Evolutionary conservation across 2,329 filamentous ascomycete genomes (phyloP), one percentile per base, ranked within the genome.

Genomic region (Fusarium devonianum): DNA sequence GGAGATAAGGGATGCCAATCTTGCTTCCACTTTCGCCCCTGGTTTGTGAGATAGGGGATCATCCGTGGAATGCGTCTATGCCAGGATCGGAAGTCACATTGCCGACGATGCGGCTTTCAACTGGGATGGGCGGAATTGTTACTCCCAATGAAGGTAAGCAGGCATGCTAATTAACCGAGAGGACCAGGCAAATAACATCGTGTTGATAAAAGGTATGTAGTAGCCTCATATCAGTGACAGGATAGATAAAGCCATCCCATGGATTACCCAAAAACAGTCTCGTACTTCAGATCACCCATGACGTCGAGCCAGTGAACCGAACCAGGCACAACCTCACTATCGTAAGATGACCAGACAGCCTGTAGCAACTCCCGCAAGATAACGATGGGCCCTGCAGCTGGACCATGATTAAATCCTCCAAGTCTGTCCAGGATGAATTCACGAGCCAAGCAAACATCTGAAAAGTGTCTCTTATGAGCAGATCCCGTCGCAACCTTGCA

Each of bases 221-320:
- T 8, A 34, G 9, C n/a, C n/a, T n/a, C n/a, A n/a, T n/a, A n/a
- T 37, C 8, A 6, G 18, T 21, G 49, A 32, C 12, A 10, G n/a
- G 26, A 5, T 10, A 14, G 3, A 9, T n/a, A 4, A 30, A 33
- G 16, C 14, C 35, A 28, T 23, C 16, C 14, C 12, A 21, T 22
- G 16, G 33, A 16, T 51, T 38, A 58, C 13, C 40, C 50, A 52
- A 59, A 52, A 17, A 59, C 56, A 53, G 51, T 58, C 51, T 59
- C 55, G 13, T 52, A 48, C 37, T 47, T 53, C 14, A 41, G 23
- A 18, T 59, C 56, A 30, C 36, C 46, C 41, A 58, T 56, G 12
- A 56, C 37, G 42, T 56, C 45, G 8, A 56, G 41, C 41, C 51
- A 48, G 39, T 56, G 46, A 10, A 59, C 21, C 3, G 41, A 52